Evolutionary conservation across 2,329 filamentous ascomycete genomes (phyloP).

Genomic region (Fusarium aywerte): DNA sequence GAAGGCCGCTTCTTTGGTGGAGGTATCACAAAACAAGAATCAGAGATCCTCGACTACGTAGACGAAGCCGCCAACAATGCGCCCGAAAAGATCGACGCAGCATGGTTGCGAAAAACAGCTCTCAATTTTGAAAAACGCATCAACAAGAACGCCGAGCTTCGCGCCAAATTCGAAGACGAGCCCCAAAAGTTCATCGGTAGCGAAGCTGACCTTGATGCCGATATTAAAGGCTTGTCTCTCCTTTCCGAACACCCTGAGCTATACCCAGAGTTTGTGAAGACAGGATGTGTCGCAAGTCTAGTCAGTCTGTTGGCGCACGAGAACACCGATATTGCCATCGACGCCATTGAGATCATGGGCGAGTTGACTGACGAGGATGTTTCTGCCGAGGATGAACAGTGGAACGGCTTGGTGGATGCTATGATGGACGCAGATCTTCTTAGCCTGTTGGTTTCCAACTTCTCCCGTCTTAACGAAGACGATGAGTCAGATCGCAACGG

Average conservation of each 20-base stretch:
- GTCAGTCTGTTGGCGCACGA: constrained; percentile 90
- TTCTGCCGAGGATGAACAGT: constrained; percentile 80
- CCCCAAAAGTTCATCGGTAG: constrained; percentile 84
- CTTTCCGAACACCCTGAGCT: constrained; percentile 87
- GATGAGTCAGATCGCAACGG: constrained; percentile 78
- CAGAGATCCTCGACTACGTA: constrained; percentile 87
- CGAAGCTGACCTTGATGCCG: constrained; percentile 89
- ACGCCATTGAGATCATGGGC: constrained; percentile 85
- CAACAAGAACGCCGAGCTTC: constrained; percentile 87
- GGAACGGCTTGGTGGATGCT: constrained; percentile 78
- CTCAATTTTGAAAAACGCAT: constrained; percentile 91
- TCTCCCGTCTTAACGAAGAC: constrained; percentile 82
- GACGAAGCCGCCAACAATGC: constrained; percentile 61
- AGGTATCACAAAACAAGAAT: constrained; percentile 83
- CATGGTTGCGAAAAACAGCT: constrained; percentile 85
- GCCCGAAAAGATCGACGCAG: constrained; percentile 81
- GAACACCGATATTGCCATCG: constrained; percentile 96
- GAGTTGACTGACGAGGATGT: constrained; percentile 97
- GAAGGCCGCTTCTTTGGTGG: constrained; percentile 96
- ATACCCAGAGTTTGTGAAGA: constrained; percentile 81
- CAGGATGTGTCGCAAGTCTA: constrained; percentile 78
- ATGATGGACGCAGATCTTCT: constrained; percentile 76
- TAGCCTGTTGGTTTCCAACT: constrained; percentile 79
- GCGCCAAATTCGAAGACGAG: constrained; percentile 83
- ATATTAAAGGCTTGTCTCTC: constrained; percentile 87